Evolutionary conservation across 768 basidiomycete genomes (phyloP), one percentile per base, ranked within the genome.

Genomic region (Lactifluus volemus): DNA sequence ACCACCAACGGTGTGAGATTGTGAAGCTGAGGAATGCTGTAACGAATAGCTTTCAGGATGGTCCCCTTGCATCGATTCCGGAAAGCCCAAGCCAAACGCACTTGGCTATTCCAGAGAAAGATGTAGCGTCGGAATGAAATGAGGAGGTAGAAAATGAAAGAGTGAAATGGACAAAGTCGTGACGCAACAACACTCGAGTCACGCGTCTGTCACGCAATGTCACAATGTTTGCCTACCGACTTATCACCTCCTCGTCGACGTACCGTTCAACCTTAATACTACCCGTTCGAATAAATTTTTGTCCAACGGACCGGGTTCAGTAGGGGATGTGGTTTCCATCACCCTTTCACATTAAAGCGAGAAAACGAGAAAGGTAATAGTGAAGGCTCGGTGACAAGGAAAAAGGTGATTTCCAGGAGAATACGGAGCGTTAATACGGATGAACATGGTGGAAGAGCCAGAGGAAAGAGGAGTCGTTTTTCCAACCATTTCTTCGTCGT

Each of bases 401-500:
- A 29, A 5, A 38, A 48, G 45, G 52, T 25, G 34, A 54, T 9
- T 38, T 49, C 42, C 17, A 21, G 21, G 61, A 42, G 57, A 63
- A 63, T 49, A 49, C 32, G 57, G 32, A 34, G 61, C 52, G 49
- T 53, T 49, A 63, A 29, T 49, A 58, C 57, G 5, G 52, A 39
- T 19, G 61, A 58, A 63, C 56, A 41, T 58, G 56, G 56, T 58
- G 56, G 56, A 34, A 52, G 56, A 44, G 61, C 52, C 15, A 29
- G 61, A 54, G 52, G 25, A 62, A 41, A 54, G 61, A 55, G 30
- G 51, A 49, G 50, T 38, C 52, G 50, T 53, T 63, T 62, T 61
- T 61, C 29, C 56, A 45, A 52, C 25, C 61, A 58, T 63, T 58
- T 63, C 61, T 49, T 58, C 61, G 61, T 63, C 61, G 61, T 63